Evolutionary conservation across 176 grass and related monocot species (phyloP), one percentile per base, ranked within the genome.

Genomic region (Paspalum notatum): DNA sequence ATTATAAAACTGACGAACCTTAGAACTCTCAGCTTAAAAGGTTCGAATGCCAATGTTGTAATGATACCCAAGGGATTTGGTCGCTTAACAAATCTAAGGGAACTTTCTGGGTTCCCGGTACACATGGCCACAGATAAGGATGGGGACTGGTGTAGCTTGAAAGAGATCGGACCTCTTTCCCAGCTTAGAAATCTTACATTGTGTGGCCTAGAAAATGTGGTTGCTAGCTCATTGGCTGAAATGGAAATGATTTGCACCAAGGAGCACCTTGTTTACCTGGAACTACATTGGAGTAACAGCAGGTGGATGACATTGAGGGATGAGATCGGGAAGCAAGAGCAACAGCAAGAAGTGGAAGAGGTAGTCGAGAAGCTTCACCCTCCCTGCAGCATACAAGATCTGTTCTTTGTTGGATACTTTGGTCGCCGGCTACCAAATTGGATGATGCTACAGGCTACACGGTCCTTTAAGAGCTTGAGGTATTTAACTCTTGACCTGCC

Each of bases 391-490:
- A 46, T 46, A 46, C 44, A 9, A 8, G 8, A 46, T 46, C 44
- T 46, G 10, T 1, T 5, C 2, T 8, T 46, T 8, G 44, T 8
- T 5, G 44, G 44, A 46, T 46, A 46, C 44, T 46, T 46, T 46
- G 44, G 44, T 46, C 7, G 44, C 6, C 44, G 5, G 44, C 44
- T 46, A 46, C 44, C 44, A 46, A 46, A 46, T 46, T 46, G 44
- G 44, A 46, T 46, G 44, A 46, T 46, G 44, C 8, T 46, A 8
- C 5, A 1, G 10, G 44, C 44, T 46, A 46, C 47, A 16, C 0
- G 5, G 8, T 4, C 56, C 44, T 73, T 73, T 50, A 61, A 40
- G 27, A 82, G 68, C 68, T 71, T 71, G 66, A 81, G 24, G 25
- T 21, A 3, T 70, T 1, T 11, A 7, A 6, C n/a, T n/a, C n/a